Evolutionary conservation across 805 yeast genomes (phyloP).

Genomic region (Wickerhamiella slavikovae): DNA sequence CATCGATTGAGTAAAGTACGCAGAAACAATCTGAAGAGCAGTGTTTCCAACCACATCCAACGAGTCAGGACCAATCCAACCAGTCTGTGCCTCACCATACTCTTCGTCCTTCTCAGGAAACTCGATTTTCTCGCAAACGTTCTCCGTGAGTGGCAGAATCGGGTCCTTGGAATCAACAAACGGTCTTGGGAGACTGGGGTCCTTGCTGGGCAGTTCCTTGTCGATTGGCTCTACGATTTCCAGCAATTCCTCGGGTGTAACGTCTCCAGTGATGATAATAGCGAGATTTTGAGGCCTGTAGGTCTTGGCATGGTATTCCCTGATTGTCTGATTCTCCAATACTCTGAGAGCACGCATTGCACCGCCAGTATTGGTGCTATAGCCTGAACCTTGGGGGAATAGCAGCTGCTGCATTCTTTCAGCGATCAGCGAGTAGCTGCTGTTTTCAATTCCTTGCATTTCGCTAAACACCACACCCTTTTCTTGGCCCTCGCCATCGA

Average conservation of each 20-base stretch:
- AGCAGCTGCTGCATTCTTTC: conserved; percentile 13
- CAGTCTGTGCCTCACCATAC: conserved; percentile 49
- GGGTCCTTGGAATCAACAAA: conserved; percentile 42
- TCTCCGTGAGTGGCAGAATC: conserved; percentile 22
- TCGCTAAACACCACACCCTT: conserved; percentile 95
- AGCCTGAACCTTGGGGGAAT: conserved; percentile 43
- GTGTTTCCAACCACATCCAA: conserved; percentile 30
- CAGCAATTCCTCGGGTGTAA: conserved; percentile 56
- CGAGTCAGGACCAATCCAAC: conserved; percentile 68
- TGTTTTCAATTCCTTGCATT: conserved; percentile 84
- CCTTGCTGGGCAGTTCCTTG: conserved; percentile 24
- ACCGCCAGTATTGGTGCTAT: conserved; percentile 90
- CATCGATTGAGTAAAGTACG: conserved; percentile 58
- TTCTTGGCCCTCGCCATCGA: conserved; percentile 78
- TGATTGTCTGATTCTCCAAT: conserved; percentile 52
- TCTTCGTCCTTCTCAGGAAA: conserved; percentile 85
- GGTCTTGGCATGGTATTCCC: conserved; percentile 45
- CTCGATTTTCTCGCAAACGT: conserved; percentile 30
- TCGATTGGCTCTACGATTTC: conserved; percentile 43
- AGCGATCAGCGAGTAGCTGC: conserved; percentile 39
- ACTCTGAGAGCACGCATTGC: conserved; percentile 53
- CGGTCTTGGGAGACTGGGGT: conserved; percentile 33
- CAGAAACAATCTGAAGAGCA: conserved; percentile 52
- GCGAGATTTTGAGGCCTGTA: conserved; percentile 75
- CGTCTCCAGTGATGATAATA: conserved; percentile 65